phyloP scores from a whole-genome alignment of 768 basidiomycete species.

The Amanita molliuscula region DNA sequence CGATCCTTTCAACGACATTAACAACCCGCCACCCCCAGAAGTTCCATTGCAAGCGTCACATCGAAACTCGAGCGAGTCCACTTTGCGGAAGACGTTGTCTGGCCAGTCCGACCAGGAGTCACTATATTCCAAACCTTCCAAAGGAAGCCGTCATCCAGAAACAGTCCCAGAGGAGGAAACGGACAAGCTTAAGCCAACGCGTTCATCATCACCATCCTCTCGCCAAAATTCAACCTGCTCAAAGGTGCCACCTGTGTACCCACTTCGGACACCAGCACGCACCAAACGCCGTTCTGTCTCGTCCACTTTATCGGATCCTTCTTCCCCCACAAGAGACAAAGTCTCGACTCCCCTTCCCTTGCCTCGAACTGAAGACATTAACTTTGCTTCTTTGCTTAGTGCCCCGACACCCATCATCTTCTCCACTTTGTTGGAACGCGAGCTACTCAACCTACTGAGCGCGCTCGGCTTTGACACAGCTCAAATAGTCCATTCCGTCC shows the following conservation, averaged over 20 bases:
- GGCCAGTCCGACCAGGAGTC: constrained; percentile 22
- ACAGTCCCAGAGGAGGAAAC: constrained; percentile 45
- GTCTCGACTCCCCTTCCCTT: constrained; percentile 22
- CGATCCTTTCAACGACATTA: constrained; percentile 31
- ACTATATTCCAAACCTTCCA: constrained; percentile 22
- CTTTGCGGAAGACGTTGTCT: constrained; percentile 37
- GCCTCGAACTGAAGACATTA: constrained; percentile 33
- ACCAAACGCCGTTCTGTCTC: constrained; percentile 96
- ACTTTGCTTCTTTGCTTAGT: constrained; percentile 54
- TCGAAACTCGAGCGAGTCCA: constrained; percentile 46
- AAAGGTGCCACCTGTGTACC: constrained; percentile 46
- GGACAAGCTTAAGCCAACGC: constrained; percentile 13
- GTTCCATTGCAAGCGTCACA: constrained; percentile 20
- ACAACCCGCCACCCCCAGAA: background rate
- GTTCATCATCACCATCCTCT: constrained; percentile 16
- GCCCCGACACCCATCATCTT: constrained; percentile 77
- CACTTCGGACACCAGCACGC: constrained; percentile 82
- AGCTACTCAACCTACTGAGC: constrained; percentile 67
- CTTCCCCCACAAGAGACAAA: constrained; percentile 41
- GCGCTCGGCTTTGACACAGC: constrained; percentile 83
- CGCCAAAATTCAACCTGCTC: constrained; percentile 20
- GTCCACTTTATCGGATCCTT: constrained; percentile 64
- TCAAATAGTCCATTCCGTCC: constrained; percentile 91
- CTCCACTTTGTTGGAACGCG: constrained; percentile 71
- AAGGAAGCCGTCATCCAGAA: constrained; percentile 27